Evolutionary conservation across 2,329 filamentous ascomycete species (phyloP).

Genomic region (Fusarium palustre): DNA sequence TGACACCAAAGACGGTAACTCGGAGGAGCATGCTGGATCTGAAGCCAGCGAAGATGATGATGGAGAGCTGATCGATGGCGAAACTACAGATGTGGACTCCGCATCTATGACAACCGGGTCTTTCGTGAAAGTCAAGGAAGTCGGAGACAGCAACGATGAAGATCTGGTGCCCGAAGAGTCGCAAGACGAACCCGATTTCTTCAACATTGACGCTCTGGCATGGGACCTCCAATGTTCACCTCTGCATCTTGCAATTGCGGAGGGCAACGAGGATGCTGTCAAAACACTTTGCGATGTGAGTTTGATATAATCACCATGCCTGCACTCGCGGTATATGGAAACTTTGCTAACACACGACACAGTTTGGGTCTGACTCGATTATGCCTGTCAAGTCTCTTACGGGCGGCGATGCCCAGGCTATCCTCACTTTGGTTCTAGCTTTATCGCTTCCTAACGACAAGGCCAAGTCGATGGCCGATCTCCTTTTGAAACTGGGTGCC

Average conservation of each 20-base stretch:
- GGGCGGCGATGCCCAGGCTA: slow-evolving; percentile 66
- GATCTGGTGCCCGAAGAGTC: slow-evolving; percentile 64
- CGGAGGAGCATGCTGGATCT: slow-evolving; percentile 8
- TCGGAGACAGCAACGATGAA: slow-evolving; percentile 48
- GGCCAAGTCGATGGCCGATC: slow-evolving; percentile 72
- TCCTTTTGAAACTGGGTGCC: slow-evolving; percentile 76
- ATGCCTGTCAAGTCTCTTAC: slow-evolving; percentile 76
- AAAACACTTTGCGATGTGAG: slow-evolving; percentile 72
- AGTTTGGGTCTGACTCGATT: slow-evolving; percentile 82
- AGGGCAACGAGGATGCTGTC: slow-evolving; percentile 76
- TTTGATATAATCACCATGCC: background rate
- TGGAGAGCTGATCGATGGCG: slow-evolving; percentile 59
- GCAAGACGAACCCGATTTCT: slow-evolving; percentile 79
- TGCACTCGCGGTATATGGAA: background rate
- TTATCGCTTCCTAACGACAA: slow-evolving; percentile 71
- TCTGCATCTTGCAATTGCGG: slow-evolving; percentile 81
- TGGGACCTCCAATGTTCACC: slow-evolving; percentile 83
- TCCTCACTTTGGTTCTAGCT: slow-evolving; percentile 77
- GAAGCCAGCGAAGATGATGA: slow-evolving; percentile 52
- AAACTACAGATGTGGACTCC: slow-evolving; percentile 57
- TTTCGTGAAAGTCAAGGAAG: slow-evolving; percentile 74
- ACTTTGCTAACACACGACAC: slow-evolving; percentile 44
- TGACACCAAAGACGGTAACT: slow-evolving; percentile 4
- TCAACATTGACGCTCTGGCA: slow-evolving; percentile 79
- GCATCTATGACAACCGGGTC: slow-evolving; percentile 74